Evolutionary conservation across 2,329 filamentous ascomycete species (phyloP).

Genomic region (Curvularia sp.): DNA sequence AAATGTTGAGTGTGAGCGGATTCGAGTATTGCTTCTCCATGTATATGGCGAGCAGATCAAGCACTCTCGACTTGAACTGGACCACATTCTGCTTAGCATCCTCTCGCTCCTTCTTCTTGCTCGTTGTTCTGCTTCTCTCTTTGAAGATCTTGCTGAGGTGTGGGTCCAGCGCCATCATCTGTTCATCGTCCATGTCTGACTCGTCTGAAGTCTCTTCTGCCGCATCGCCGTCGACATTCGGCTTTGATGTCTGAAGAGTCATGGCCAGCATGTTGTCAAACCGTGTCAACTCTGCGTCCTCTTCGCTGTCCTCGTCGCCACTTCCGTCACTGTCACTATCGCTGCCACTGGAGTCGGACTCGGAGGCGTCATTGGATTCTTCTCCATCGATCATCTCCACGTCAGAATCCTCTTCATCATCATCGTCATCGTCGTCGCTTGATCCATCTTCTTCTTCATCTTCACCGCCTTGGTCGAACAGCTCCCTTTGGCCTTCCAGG

Average conservation of each 20-base stretch:
- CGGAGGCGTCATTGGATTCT: constrained; percentile 30
- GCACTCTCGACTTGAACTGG: constrained; percentile 92
- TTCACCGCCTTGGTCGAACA: constrained; percentile 72
- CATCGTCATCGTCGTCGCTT: constrained; percentile 58
- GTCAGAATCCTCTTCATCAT: constrained; percentile 56
- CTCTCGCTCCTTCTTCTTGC: constrained; percentile 83
- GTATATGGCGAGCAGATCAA: constrained; percentile 87
- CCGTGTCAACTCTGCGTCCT: constrained; percentile 62
- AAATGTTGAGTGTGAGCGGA: constrained; percentile 69
- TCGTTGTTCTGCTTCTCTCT: constrained; percentile 69
- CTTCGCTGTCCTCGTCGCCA: constrained; percentile 35
- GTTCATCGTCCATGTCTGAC: constrained; percentile 90
- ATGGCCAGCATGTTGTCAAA: constrained; percentile 80
- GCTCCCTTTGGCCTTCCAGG: constrained; percentile 79
- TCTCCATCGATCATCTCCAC: constrained; percentile 56
- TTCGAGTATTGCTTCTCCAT: constrained; percentile 78
- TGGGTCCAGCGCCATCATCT: constrained; percentile 89
- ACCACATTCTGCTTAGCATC: constrained; percentile 88
- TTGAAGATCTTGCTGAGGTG: constrained; percentile 87
- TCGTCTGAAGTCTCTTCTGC: constrained; percentile 67
- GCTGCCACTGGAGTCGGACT: constrained; percentile 24
- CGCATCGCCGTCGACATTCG: constrained; percentile 65
- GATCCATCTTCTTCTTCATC: constrained; percentile 52
- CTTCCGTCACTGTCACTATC: constrained; percentile 36
- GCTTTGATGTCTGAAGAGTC: constrained; percentile 72